Evolutionary conservation across 1,139 yeast species (phyloP).

Genomic region (Yamadazyma songkhlaensis): DNA sequence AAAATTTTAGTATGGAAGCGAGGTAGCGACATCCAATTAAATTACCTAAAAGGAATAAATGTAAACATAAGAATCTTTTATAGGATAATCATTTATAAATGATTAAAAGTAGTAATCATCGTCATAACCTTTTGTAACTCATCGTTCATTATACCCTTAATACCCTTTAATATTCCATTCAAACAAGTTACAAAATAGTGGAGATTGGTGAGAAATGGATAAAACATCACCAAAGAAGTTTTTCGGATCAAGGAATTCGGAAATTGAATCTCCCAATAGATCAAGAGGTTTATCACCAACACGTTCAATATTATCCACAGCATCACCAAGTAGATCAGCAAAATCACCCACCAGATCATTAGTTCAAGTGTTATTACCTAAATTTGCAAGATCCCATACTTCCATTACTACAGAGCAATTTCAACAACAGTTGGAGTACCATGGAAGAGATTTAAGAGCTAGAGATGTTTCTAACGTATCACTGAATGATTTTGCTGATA

Average conservation of each 20-base stretch:
- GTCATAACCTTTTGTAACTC: not conserved
- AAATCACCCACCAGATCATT: constrained; percentile 8
- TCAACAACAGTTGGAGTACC: not conserved
- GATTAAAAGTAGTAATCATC: not conserved
- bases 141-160: not conserved
- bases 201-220: not conserved
- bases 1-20: not conserved
- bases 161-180: not conserved
- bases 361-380: constrained; percentile 5
- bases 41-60: not conserved
- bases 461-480: constrained; percentile 1
- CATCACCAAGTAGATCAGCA: constrained; percentile 1
- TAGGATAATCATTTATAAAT: too few species aligned
- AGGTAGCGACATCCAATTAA: not conserved
- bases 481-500: constrained; percentile 39
- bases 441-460: not conserved
- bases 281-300: not conserved
- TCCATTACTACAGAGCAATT: constrained; percentile 1
- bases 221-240: not conserved
- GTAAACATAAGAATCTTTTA: not conserved
- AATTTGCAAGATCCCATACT: constrained; percentile 1
- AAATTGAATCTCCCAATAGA: not conserved
- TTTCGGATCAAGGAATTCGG: not conserved
- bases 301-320: not conserved
- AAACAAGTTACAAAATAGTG: not conserved